Evolutionary conservation across 805 yeast species (phyloP), one percentile per base, ranked within the genome.

Genomic region (Groenewaldozyma tartarivorans): DNA sequence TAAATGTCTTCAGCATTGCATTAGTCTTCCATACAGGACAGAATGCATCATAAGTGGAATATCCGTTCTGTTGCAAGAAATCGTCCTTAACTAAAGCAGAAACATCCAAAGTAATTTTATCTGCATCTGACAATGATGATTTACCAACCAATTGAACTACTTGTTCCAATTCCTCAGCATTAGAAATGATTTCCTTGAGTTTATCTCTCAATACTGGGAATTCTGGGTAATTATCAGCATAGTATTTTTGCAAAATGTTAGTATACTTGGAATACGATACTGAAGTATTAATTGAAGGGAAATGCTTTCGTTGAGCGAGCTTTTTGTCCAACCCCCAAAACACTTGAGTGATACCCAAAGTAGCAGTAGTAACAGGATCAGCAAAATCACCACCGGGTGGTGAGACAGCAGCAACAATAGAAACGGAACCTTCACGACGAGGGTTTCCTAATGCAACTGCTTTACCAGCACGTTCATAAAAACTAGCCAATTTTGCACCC

Each of bases 311-410:
- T 74, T 92, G 99, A 19, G 99, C 98, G 59, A 92, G 76, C 67
- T 90, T 92, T 70, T 92, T 92, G 70, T 92, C 99, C 66, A 92
- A 76, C 69, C 99, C 99, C 99, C 99, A 92, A 72, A 92, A 92
- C 40, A 92, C 99, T 72, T 92, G 99, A n/a, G 98, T 92, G 55
- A 92, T 92, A 82, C 96, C 97, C 59, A 92, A 77, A 27, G 99
- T 92, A 5, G 98, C 78, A 17, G 97, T 90, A 20, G 99, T 92
- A 54, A 92, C 99, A 35, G 99, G 99, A 70, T 92, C 99, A 20
- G 97, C 90, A 80, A 92, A 90, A 73, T 92, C 99, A 80, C 99
- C 99, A 79, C 99, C 99, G 42, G 98, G 97, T 53, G 99, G 99
- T 3, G 97, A 92, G 32, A 92, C 99, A 53, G 99, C 99, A 46